These are phyloP conservation scores for Chlorella vulgaris DNA, from an alignment of 139 green algal genomes.

Conservation along the genomic window DNA sequence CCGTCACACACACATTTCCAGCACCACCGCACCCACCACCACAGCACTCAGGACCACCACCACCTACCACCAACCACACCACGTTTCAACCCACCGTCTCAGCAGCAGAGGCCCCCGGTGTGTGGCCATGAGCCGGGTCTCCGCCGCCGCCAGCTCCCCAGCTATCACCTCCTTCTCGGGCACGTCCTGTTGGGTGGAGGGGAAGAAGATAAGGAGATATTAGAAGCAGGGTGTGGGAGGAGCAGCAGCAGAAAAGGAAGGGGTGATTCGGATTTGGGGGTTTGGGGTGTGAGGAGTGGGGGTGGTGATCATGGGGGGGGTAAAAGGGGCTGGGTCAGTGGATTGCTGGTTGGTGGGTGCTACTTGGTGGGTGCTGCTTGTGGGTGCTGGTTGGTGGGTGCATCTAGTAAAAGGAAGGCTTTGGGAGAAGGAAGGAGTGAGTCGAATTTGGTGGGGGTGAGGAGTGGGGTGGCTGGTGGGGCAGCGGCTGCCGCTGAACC, in stretches of 20 bases:
- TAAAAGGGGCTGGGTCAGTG: too few relatives aligned
- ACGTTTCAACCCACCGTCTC: conserved; percentile 36
- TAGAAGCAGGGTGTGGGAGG: neutral
- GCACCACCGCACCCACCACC: neutral
- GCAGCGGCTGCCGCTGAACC: too few relatives aligned
- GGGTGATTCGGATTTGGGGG: neutral
- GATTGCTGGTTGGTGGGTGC: too few relatives aligned
- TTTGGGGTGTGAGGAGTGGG: too few relatives aligned
- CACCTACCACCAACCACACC: too few relatives aligned
- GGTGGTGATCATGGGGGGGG: too few relatives aligned
- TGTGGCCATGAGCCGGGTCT: conserved; percentile 32
- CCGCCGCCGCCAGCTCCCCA: conserved; percentile 51
- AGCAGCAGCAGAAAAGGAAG: neutral
- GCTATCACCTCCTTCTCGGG: conserved; percentile 56
- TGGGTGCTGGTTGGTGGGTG: too few relatives aligned
- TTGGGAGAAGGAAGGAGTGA: too few relatives aligned
- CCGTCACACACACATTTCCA: neutral
- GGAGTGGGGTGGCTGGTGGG: too few relatives aligned
- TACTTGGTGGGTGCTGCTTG: too few relatives aligned
- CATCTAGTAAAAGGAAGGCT: too few relatives aligned
- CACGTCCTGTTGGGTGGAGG: conserved; percentile 17
- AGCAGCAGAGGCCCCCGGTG: conserved; percentile 41
- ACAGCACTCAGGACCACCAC: neutral
- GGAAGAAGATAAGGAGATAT: neutral
- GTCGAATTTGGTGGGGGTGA: too few relatives aligned